Conservation (phyloP, 2,329 filamentous ascomycete genomes). For the Colletotrichum incanum region DNA sequence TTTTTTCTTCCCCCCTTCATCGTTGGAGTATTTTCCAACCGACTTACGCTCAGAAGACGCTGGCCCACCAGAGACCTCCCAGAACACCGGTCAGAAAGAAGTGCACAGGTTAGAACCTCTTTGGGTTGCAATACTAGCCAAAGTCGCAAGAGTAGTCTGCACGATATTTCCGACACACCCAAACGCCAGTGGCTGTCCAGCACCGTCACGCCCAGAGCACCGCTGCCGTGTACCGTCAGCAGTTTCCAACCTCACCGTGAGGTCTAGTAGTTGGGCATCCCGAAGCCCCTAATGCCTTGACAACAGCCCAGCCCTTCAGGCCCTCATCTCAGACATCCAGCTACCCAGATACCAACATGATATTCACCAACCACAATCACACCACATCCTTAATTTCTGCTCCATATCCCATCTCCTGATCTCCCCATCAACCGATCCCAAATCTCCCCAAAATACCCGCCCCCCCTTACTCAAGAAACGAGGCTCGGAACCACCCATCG, state of each 20-base stretch:
- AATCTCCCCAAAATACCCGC: not conserved
- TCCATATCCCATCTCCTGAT: not conserved
- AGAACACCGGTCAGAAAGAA: not conserved
- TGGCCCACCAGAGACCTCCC: not conserved
- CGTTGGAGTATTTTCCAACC: no score
- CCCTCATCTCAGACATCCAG: not conserved
- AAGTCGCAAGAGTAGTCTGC: not conserved
- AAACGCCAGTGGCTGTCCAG: not conserved
- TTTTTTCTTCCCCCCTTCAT: no score
- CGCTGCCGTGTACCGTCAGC: no score
- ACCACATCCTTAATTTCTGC: not conserved
- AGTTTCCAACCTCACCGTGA: not conserved
- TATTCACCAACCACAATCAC: not conserved
- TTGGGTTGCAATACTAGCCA: no score
- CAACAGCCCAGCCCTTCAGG: not conserved
- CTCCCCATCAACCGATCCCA: no score
- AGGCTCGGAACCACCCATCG: not conserved
- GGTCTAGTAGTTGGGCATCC: not conserved
- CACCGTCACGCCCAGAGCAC: not conserved
- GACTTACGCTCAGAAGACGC: no score
- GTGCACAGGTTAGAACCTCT: not conserved
- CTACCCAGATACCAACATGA: not conserved
- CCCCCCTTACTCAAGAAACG: not conserved
- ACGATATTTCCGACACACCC: not conserved
- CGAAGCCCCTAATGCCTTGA: not conserved